A percentile compares a stretch with the other conserved stretches of the same genome.
These are phyloP conservation scores for Punica granatum DNA, from an alignment of 345 rosid species.

Conservation along the genomic window DNA sequence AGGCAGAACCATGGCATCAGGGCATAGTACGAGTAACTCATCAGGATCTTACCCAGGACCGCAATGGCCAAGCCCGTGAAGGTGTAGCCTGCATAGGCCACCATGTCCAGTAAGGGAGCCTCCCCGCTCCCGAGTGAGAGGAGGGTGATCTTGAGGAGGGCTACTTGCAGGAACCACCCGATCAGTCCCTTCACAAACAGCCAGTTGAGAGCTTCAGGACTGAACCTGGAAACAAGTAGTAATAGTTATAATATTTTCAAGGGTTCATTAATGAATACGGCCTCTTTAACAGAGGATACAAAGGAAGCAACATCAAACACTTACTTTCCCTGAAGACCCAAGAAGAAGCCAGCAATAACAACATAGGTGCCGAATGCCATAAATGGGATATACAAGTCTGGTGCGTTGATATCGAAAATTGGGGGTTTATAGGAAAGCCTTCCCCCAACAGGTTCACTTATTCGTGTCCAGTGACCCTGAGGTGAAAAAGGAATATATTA, in stretches of 20 bases:
- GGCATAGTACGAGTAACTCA: conserved; percentile 63
- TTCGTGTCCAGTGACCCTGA: conserved; percentile 95
- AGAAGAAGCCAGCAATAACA: conserved; percentile 74
- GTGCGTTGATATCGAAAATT: conserved; percentile 85
- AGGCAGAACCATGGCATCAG: conserved; percentile 79
- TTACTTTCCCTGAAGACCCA: conserved; percentile 85
- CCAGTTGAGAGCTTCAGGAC: conserved; percentile 89
- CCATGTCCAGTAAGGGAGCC: conserved; percentile 84
- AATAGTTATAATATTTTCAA: too few relatives aligned
- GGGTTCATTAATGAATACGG: too few relatives aligned
- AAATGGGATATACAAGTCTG: conserved; percentile 88
- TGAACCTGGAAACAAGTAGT: conserved; percentile 40
- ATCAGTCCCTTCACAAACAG: conserved; percentile 80
- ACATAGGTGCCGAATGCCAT: conserved; percentile 91
- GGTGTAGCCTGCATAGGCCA: conserved; percentile 82
- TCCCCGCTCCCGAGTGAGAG: conserved; percentile 83
- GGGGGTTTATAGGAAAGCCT: conserved; percentile 96
- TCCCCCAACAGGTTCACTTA: conserved; percentile 93
- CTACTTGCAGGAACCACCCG: conserved; percentile 83
- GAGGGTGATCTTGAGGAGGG: conserved; percentile 69
- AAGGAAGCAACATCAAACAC: conserved; percentile 9
- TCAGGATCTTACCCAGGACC: conserved; percentile 60
- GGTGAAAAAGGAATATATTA: neutral
- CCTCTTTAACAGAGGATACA: neutral
- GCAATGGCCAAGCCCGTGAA: conserved; percentile 72